Evolutionary conservation across 2,329 filamentous ascomycete species (phyloP).

Genomic region (Sarocladium oryzae): DNA sequence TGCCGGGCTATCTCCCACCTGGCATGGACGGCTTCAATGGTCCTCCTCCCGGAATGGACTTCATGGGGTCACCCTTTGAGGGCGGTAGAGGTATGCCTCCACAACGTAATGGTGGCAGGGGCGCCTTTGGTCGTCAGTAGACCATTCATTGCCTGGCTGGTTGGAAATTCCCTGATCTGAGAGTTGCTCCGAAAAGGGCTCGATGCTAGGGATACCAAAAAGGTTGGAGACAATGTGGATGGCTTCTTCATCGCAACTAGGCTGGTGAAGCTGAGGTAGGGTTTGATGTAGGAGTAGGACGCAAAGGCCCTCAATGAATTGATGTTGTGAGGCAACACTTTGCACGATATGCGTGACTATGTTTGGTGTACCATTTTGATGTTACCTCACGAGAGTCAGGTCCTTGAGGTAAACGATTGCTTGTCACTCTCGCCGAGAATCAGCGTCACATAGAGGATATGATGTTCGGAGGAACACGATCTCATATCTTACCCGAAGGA

Average conservation of each 20-base stretch:
- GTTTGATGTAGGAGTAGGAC: conserved; percentile 1
- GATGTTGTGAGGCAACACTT: not conserved
- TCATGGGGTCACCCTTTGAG: conserved; percentile 44
- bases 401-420: too few species aligned
- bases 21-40: conserved; percentile 52
- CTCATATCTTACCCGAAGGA: too few species aligned
- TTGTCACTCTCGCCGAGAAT: too few species aligned
- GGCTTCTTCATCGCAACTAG: too few species aligned
- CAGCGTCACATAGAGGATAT: too few species aligned
- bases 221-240: conserved; percentile 8
- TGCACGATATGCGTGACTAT: too few species aligned
- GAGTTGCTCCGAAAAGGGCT: too few species aligned
- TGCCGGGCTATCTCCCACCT: conserved; percentile 48
- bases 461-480: too few species aligned
- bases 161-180: not conserved
- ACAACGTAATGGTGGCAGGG: conserved; percentile 31
- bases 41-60: conserved; percentile 38
- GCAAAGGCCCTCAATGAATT: not conserved
- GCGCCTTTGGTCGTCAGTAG: conserved; percentile 27
- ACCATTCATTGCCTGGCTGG: not conserved
- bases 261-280: not conserved
- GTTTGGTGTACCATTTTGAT: too few species aligned
- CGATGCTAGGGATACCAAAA: too few species aligned
- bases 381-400: too few species aligned
- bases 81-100: conserved; percentile 46